Evolutionary conservation across 2,329 filamentous ascomycete species (phyloP).

Genomic region (Diaporthe vaccinii): DNA sequence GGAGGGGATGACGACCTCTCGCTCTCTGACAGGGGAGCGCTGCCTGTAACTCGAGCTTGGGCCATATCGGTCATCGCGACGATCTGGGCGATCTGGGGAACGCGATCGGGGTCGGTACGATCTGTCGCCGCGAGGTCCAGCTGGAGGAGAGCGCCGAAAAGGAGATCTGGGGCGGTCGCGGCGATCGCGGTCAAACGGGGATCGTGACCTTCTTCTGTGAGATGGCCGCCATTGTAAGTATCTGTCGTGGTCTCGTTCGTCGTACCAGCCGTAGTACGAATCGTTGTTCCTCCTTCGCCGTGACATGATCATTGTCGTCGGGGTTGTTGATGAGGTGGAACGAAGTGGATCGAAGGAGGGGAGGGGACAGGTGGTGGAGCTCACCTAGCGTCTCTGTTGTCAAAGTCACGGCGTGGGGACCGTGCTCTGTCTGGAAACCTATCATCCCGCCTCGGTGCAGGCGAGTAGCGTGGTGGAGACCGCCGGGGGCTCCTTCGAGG

Average conservation of each 20-base stretch:
- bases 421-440: conserved; percentile 51
- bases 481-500: conserved; percentile 49
- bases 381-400: conserved; percentile 53
- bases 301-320: conserved; percentile 35
- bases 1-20: conserved; percentile 64
- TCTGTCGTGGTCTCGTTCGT: background rate
- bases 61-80: conserved; percentile 59
- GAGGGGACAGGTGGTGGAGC: conserved; percentile 35
- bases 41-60: conserved; percentile 58
- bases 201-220: conserved; percentile 66
- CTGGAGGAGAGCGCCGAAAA: conserved; percentile 55
- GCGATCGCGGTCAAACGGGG: conserved; percentile 64
- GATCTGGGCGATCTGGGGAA: conserved; percentile 62
- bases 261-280: background rate
- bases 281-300: background rate
- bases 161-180: conserved; percentile 59
- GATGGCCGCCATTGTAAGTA: conserved; percentile 33
- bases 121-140: conserved; percentile 53
- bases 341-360: background rate
- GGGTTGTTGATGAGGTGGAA: background rate
- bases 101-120: conserved; percentile 68
- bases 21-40: conserved; percentile 57
- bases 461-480: conserved; percentile 52
- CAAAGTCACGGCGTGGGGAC: conserved; percentile 56
- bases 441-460: conserved; percentile 56